Conservation (phyloP, 2,329 filamentous ascomycete species). For the Colletotrichum plurivorum region DNA sequence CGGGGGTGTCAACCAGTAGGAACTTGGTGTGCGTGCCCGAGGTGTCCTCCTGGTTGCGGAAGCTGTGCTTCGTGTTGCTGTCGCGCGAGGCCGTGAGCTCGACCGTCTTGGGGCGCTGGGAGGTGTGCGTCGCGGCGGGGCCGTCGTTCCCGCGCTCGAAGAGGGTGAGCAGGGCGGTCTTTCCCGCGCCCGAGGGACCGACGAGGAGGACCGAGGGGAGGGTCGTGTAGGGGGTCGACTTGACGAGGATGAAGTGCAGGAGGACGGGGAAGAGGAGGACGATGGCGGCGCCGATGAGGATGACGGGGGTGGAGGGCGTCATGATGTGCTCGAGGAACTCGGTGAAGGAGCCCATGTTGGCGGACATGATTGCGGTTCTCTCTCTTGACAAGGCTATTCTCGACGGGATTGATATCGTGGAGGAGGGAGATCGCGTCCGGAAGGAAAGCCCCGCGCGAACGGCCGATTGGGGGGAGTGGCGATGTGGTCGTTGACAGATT, state of each 20-base stretch:
- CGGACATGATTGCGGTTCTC: conserved; percentile 19
- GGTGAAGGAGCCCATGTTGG: conserved; percentile 56
- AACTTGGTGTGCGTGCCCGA: conserved; percentile 75
- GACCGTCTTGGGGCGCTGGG: conserved; percentile 64
- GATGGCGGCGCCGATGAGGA: conserved; percentile 79
- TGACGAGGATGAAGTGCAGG: conserved; percentile 82
- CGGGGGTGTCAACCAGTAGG: conserved; percentile 88
- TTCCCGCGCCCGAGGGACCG: conserved; percentile 87
- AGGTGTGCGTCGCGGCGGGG: conserved; percentile 67
- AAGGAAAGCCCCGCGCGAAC: conserved; percentile 29
- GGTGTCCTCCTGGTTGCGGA: conserved; percentile 55
- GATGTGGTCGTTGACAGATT: conserved; percentile 40
- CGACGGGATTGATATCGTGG: not conserved
- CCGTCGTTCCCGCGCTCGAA: conserved; percentile 67
- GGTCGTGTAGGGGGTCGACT: conserved; percentile 73
- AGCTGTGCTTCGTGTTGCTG: conserved; percentile 58
- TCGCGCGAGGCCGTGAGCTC: conserved; percentile 69
- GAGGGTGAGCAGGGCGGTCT: conserved; percentile 89
- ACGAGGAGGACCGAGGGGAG: conserved; percentile 85
- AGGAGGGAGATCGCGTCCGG: not conserved
- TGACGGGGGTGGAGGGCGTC: conserved; percentile 71
- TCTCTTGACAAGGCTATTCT: not conserved
- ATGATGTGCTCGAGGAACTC: conserved; percentile 66
- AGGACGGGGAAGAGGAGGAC: conserved; percentile 81
- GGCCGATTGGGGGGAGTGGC: conserved; percentile 19